Evolutionary conservation across 805 yeast genomes (phyloP).

Genomic region (Millerozyma miso): DNA sequence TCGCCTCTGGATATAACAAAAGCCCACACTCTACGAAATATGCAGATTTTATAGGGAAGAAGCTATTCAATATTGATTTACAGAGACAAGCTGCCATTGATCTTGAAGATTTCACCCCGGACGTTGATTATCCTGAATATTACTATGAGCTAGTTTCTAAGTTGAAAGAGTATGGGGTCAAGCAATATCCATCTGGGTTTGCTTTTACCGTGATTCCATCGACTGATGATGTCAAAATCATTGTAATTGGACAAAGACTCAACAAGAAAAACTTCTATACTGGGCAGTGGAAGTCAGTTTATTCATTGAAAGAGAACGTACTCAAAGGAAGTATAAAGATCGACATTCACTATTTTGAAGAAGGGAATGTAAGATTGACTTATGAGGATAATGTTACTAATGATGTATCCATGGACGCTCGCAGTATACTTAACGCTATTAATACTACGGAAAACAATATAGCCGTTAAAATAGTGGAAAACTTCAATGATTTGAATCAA

Average conservation of each 20-base stretch:
- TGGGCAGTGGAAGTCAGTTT: slow-evolving; percentile 81
- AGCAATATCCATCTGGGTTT: slow-evolving; percentile 61
- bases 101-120: slow-evolving; percentile 38
- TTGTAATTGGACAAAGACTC: slow-evolving; percentile 66
- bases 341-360: slow-evolving; percentile 91
- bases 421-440: slow-evolving; percentile 43
- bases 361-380: slow-evolving; percentile 85
- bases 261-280: slow-evolving; percentile 80
- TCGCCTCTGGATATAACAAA: slow-evolving; percentile 33
- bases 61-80: slow-evolving; percentile 59
- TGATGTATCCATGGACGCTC: slow-evolving; percentile 19
- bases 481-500: slow-evolving; percentile 73
- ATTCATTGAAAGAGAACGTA: slow-evolving; percentile 37
- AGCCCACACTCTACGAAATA: slow-evolving; percentile 38
- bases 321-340: slow-evolving; percentile 55
- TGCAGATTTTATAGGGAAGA: slow-evolving; percentile 46
- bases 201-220: slow-evolving; percentile 42
- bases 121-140: slow-evolving; percentile 21
- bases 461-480: slow-evolving; percentile 55
- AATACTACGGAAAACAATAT: slow-evolving; percentile 52
- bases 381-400: slow-evolving; percentile 31
- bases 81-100: slow-evolving; percentile 46
- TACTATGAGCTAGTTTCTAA: slow-evolving; percentile 24
- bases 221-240: slow-evolving; percentile 36
- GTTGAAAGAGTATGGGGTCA: slow-evolving; percentile 50